Base-by-base conservation (phyloP, 1,139 yeast species). In the Blastobotrys malaysiensis region DNA sequence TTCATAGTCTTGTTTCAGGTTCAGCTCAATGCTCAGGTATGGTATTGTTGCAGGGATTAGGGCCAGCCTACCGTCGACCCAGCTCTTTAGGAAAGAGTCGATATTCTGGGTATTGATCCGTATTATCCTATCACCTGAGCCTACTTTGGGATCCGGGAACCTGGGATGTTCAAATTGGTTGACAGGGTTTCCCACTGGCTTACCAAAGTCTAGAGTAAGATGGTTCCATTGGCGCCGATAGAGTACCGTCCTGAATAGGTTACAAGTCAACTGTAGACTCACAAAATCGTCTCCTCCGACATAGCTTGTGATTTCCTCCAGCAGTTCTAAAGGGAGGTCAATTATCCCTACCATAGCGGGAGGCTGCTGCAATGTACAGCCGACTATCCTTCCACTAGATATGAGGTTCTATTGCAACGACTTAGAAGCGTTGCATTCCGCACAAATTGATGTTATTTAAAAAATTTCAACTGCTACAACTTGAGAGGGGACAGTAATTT, bases 141-240 rank as follows among this genome's bases (percentile, higher is more conserved):
- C 49, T 7, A 46, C 26, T 31, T 46, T 31, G 22, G 31, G 20
- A 16, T 16, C 19, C 14, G 49, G 49, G 21, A 16, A 46, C 43
- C n/a, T 16, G 6, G 18, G 39, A 4, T 7, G 39, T 9, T 26
- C 49, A n/a, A 19, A 47, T 18, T 26, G 43, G 22, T 46, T 46
- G 49, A 16, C 22, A 20, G 22, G 13, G 43, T 24, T 22, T 21
- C 22, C 21, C 47, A 22, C 27, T 14, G 18, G 19, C 4, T 21
- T 5, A 14, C 27, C 47, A 9, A 22, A n/a, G n/a, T 50, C 53
- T 13, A 51, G n/a, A 1, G 18, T 50, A 9, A 51, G 9, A 51
- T 51, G 53, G 7, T 36, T 43, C 53, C 53, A 51, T 16, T 51
- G 53, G 27, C 49, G 27, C 22, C 47, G 43, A n/a, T 46, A 20